A percentile compares a stretch with the other conserved stretches of the same genome.
These are phyloP conservation scores for Teunomyces barrocoloradensis DNA, from an alignment of 805 yeast species.

Conservation along the genomic window DNA sequence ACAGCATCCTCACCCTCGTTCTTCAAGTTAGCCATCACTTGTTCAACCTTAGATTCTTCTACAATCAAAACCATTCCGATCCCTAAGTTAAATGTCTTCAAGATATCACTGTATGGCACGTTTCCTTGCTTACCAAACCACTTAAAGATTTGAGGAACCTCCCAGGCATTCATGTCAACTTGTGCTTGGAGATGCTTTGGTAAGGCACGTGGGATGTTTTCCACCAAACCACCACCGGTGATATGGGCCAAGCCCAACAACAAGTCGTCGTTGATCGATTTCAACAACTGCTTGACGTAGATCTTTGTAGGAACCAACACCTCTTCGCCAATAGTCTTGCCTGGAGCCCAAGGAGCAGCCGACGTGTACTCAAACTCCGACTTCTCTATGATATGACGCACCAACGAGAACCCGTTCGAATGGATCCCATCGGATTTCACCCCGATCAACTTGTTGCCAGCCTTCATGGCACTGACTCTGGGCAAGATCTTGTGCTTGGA, in stretches of 20 bases:
- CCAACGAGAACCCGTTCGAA: constrained; percentile 94
- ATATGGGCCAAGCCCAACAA: constrained; percentile 91
- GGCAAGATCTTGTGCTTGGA: constrained; percentile 74
- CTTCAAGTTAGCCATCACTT: constrained; percentile 51
- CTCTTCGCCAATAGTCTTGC: constrained; percentile 78
- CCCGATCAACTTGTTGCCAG: constrained; percentile 84
- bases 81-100: constrained; percentile 94
- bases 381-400: constrained; percentile 85
- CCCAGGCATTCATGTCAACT: constrained; percentile 78
- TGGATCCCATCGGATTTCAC: constrained; percentile 90
- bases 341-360: constrained; percentile 79
- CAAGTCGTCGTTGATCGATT: constrained; percentile 63
- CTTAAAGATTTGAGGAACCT: constrained; percentile 82
- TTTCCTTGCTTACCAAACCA: constrained; percentile 93
- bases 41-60: constrained; percentile 59
- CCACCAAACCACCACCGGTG: constrained; percentile 98
- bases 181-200: constrained; percentile 78
- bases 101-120: constrained; percentile 79
- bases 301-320: constrained; percentile 87
- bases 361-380: constrained; percentile 65
- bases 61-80: constrained; percentile 94
- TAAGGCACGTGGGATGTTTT: constrained; percentile 92
- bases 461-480: constrained; percentile 57
- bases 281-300: constrained; percentile 87
- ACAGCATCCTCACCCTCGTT: constrained; percentile 74